Base-by-base conservation (phyloP, 805 yeast species). In the Zygosaccharomyces rouxii region DNA sequence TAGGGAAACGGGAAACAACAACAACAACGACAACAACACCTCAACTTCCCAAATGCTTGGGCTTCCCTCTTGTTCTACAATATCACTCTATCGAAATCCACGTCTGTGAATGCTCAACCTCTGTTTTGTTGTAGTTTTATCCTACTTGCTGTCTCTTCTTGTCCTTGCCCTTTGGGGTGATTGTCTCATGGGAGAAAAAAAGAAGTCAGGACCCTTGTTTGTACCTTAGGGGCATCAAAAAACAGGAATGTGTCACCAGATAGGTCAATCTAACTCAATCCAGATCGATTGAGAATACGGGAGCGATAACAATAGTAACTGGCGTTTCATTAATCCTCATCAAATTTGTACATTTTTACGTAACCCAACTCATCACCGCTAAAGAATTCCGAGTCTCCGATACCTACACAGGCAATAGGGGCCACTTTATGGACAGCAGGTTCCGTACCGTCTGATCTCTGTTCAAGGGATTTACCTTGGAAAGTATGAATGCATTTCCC, bases 401-500 rank as follows among this genome's bases (percentile, higher is more conserved):
- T 74, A 0, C 86, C 95, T 25, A 90, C 96, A 64, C 89, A 83
- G 22, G 80, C 76, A 35, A 64, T 64, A 7, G 69, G 69, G 1
- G 66, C 59, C 13, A 50, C 54, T 42, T 52, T 58, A 49, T 52
- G 50, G 1, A 41, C 40, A 11, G 47, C 16, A 25, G 28, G 38
- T 21, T 37, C 33, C 6, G 14, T 19, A n/a, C 35, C 26, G 23
- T 44, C 40, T 14, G 22, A 35, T n/a, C 47, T 42, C 23, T 31
- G 33, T 40, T 58, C 60, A 38, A 59, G 43, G 11, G 55, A 50
- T 40, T 54, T 58, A 16, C 89, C 92, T 2, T 85, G 84, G 69
- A 89, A 88, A 0, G 98, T 92, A 66, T 90, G 96, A 78, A 90
- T 80, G 66, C 98, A 89, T 62, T 84, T 84, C 18, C 99, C 98